Conservation (phyloP, 2,329 filamentous ascomycete species). For the Colletotrichum viniferum region DNA sequence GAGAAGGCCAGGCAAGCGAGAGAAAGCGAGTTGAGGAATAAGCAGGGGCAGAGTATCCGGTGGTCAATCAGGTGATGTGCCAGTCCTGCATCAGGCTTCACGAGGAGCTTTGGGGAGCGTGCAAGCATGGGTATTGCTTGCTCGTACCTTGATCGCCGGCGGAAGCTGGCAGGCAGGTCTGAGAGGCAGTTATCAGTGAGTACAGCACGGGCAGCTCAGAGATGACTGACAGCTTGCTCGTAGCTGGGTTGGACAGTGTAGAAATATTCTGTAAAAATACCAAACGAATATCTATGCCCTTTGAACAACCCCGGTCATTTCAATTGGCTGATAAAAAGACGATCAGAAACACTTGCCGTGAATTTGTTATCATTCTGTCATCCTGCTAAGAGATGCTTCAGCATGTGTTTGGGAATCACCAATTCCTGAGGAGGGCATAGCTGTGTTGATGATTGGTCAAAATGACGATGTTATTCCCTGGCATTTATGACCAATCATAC, state of each 20-base stretch:
- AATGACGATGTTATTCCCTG: background rate
- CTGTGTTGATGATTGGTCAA: background rate
- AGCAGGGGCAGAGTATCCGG: slow-evolving; percentile 40
- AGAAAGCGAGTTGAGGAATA: slow-evolving; percentile 38
- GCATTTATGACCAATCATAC: slow-evolving; percentile 3
- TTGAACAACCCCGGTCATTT: fast-evolving
- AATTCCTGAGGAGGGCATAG: background rate
- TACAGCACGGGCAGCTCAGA: background rate
- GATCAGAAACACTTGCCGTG: background rate
- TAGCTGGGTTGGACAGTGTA: background rate
- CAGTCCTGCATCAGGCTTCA: fast-evolving
- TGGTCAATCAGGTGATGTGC: slow-evolving; percentile 28
- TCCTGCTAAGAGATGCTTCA: background rate
- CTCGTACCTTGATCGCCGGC: background rate
- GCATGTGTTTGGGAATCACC: too few relatives aligned
- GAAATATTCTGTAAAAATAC: background rate
- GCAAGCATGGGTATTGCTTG: fast-evolving
- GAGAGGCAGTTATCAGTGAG: background rate
- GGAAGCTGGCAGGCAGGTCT: background rate
- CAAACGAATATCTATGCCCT: background rate
- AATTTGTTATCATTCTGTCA: background rate
- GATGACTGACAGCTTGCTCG: background rate
- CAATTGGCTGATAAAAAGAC: background rate
- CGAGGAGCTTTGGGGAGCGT: background rate
- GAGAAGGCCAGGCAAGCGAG: slow-evolving; percentile 5